These are phyloP conservation scores for Lizanozyma gosingica DNA, from an alignment of 1,139 yeast species.

Conservation along the genomic window DNA sequence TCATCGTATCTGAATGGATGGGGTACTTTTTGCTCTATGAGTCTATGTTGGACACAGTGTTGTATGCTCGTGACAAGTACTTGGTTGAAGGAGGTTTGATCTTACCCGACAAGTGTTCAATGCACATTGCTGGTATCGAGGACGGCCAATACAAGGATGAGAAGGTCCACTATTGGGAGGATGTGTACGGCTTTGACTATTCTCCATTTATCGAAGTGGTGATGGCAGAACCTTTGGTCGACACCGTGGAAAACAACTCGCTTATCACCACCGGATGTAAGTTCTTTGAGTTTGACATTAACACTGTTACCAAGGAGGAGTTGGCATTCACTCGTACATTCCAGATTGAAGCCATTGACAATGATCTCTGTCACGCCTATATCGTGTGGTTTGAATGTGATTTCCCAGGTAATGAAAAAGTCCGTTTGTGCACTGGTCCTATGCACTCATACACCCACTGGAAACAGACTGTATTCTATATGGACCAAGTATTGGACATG, in stretches of 20 bases:
- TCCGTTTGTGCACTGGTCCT: slow-evolving; percentile 73
- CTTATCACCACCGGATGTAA: slow-evolving; percentile 64
- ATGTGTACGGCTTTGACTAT: slow-evolving; percentile 94
- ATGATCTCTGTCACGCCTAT: slow-evolving; percentile 80
- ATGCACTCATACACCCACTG: slow-evolving; percentile 81
- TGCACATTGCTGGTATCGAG: slow-evolving; percentile 89
- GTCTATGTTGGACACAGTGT: slow-evolving; percentile 95
- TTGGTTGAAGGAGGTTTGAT: slow-evolving; percentile 82
- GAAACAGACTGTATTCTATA: slow-evolving; percentile 95
- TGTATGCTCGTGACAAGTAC: slow-evolving; percentile 89
- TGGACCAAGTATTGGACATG: slow-evolving; percentile 71
- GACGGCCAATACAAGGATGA: slow-evolving; percentile 92
- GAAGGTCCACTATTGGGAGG: slow-evolving; percentile 91
- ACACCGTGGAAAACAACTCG: slow-evolving; percentile 76
- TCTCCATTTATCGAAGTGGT: slow-evolving; percentile 54
- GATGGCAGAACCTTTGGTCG: slow-evolving; percentile 91
- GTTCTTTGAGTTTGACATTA: slow-evolving; percentile 77
- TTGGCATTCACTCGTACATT: slow-evolving; percentile 66
- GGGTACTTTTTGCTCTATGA: slow-evolving; percentile 94
- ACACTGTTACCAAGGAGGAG: slow-evolving; percentile 78
- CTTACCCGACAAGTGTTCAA: slow-evolving; percentile 90
- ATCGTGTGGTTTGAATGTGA: slow-evolving; percentile 94
- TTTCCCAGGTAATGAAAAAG: slow-evolving; percentile 49
- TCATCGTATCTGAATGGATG: slow-evolving; percentile 98
- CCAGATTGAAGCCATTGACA: slow-evolving; percentile 62